These are phyloP conservation scores for Ascochyta fabae DNA, from an alignment of 2,329 filamentous ascomycete species.

Conservation along the genomic window DNA sequence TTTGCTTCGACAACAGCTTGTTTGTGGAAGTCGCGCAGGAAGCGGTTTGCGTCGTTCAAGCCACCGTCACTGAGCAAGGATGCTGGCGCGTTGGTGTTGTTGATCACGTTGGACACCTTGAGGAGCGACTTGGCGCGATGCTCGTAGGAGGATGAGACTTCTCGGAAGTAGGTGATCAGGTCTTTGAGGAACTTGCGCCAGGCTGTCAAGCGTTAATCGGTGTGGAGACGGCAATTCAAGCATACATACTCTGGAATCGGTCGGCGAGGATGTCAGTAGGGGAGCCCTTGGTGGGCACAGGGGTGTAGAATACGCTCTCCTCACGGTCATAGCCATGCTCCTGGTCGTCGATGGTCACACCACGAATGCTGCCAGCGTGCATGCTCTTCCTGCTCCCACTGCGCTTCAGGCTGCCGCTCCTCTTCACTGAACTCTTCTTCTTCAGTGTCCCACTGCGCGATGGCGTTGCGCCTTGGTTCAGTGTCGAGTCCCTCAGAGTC, in stretches of 20 bases:
- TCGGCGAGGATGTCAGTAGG: slow-evolving; percentile 88
- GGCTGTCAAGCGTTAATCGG: slow-evolving; percentile 60
- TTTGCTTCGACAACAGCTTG: slow-evolving; percentile 79
- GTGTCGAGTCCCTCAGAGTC: slow-evolving; percentile 42
- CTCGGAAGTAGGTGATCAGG: slow-evolving; percentile 89
- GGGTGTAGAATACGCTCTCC: slow-evolving; percentile 87
- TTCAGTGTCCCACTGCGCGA: slow-evolving; percentile 78
- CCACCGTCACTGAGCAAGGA: slow-evolving; percentile 81
- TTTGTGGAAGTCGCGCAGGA: slow-evolving; percentile 83
- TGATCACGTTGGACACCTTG: slow-evolving; percentile 83
- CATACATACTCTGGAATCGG: slow-evolving; percentile 79
- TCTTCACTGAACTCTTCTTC: slow-evolving; percentile 82
- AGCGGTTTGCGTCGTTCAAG: slow-evolving; percentile 83
- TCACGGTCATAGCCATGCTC: slow-evolving; percentile 69
- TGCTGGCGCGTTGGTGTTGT: slow-evolving; percentile 76
- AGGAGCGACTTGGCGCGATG: slow-evolving; percentile 79
- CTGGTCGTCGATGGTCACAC: slow-evolving; percentile 73
- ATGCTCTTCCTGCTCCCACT: slow-evolving; percentile 81
- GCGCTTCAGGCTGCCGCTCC: slow-evolving; percentile 76
- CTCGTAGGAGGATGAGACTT: slow-evolving; percentile 90
- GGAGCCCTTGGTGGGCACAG: slow-evolving; percentile 83
- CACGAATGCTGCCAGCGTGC: slow-evolving; percentile 85
- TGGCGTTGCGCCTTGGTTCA: slow-evolving; percentile 55
- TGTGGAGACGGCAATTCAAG: background rate
- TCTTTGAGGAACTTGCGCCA: slow-evolving; percentile 97